These are phyloP conservation scores for Mucor velutinosus DNA, from an alignment of 371 early-diverging fungal species.

Conservation along the genomic window DNA sequence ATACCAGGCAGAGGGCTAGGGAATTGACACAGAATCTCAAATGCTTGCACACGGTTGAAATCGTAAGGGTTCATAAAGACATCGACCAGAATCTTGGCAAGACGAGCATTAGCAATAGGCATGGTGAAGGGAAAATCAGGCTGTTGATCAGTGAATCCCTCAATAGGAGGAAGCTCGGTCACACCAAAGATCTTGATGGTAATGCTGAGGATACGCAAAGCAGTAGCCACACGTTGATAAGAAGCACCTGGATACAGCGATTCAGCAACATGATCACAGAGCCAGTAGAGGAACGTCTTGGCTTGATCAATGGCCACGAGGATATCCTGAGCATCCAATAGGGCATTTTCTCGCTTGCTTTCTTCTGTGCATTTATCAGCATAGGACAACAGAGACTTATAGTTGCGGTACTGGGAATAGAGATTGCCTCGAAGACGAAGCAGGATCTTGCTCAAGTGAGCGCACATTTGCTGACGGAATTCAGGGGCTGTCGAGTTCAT, in stretches of 20 bases:
- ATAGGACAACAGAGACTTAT: slow-evolving; percentile 29
- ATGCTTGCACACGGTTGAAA: slow-evolving; percentile 66
- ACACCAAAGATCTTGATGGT: slow-evolving; percentile 61
- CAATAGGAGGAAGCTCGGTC: slow-evolving; percentile 48
- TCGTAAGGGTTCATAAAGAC: slow-evolving; percentile 72
- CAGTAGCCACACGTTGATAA: slow-evolving; percentile 63
- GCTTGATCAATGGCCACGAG: slow-evolving; percentile 27
- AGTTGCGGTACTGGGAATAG: slow-evolving; percentile 44
- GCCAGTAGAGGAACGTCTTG: slow-evolving; percentile 44
- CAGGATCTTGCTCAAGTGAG: slow-evolving; percentile 61
- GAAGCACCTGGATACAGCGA: slow-evolving; percentile 66
- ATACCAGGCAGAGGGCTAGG: slow-evolving; percentile 63
- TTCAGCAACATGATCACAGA: slow-evolving; percentile 37
- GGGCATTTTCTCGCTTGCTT: slow-evolving; percentile 14
- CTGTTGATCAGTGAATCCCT: slow-evolving; percentile 44
- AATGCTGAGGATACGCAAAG: slow-evolving; percentile 47
- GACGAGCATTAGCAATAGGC: slow-evolving; percentile 47
- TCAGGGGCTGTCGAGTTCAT: slow-evolving; percentile 75
- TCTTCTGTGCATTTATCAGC: slow-evolving; percentile 20
- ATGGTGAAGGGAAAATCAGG: slow-evolving; percentile 61
- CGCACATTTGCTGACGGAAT: slow-evolving; percentile 75
- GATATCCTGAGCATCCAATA: slow-evolving; percentile 19
- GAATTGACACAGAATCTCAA: slow-evolving; percentile 64
- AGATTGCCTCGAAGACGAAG: slow-evolving; percentile 56
- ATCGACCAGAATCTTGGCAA: slow-evolving; percentile 57